phyloP scores from a whole-genome alignment of 2,329 filamentous ascomycete species.

The Harringtonia aguacate region DNA sequence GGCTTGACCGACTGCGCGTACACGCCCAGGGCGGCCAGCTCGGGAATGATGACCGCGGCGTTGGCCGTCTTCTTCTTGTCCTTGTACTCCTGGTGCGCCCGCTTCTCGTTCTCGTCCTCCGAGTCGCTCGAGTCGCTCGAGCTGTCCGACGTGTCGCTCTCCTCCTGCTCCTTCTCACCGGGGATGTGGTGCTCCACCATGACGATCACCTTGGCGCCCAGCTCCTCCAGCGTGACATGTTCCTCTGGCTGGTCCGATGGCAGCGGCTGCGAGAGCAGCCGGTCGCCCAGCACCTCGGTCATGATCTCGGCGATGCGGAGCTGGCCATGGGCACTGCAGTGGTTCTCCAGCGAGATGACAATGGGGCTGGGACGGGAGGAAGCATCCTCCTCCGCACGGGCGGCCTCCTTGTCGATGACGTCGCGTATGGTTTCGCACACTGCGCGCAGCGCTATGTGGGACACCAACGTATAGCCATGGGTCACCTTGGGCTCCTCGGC shows the following conservation, averaged over 20 bases:
- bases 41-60: conserved; percentile 45
- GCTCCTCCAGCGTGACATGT: conserved; percentile 39
- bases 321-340: conserved; percentile 37
- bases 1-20: conserved; percentile 64
- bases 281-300: conserved; percentile 45
- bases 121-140: neutral
- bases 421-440: conserved; percentile 33
- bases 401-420: conserved; percentile 43
- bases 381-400: conserved; percentile 32
- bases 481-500: conserved; percentile 52
- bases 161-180: conserved; percentile 40
- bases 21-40: conserved; percentile 54
- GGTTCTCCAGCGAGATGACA: conserved; percentile 34
- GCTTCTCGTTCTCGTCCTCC: conserved; percentile 25
- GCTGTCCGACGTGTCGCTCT: conserved; percentile 32
- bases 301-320: conserved; percentile 48
- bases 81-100: conserved; percentile 44
- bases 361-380: conserved; percentile 35
- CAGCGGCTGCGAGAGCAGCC: conserved; percentile 48
- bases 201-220: conserved; percentile 47
- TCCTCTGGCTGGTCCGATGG: conserved; percentile 42
- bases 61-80: conserved; percentile 37
- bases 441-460: conserved; percentile 16
- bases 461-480: conserved; percentile 31
- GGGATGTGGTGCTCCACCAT: conserved; percentile 43